Percentiles rank a stretch among this genome's conserved stretches.
Conservation (phyloP, 306 rosid genomes). For the Herpetospermum pedunculosum region DNA sequence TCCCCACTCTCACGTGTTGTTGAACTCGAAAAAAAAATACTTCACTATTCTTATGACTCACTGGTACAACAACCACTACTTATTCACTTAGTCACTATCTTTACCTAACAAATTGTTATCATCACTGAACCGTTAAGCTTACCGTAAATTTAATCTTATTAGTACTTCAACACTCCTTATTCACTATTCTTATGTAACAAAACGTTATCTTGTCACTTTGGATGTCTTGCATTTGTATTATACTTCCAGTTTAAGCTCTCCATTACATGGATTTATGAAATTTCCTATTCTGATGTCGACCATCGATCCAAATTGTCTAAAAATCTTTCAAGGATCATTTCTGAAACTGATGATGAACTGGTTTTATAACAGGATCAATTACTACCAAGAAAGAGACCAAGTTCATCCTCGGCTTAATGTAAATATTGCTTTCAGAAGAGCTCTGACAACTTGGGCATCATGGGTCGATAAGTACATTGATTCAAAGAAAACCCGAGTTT, state of each 20-base stretch:
- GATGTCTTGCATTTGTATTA: neutral
- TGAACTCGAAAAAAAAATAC: too few relatives aligned
- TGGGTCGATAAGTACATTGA: slow-evolving; percentile 71
- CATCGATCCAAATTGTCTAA: neutral
- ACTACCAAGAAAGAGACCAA: slow-evolving; percentile 71
- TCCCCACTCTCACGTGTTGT: too few relatives aligned
- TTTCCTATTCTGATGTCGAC: neutral
- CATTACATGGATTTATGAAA: neutral
- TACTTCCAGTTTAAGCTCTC: neutral
- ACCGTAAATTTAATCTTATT: too few relatives aligned
- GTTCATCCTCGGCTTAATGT: slow-evolving; percentile 70
- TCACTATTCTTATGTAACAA: neutral
- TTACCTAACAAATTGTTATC: too few relatives aligned
- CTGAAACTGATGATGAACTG: neutral
- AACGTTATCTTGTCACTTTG: neutral
- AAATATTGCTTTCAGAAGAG: slow-evolving; percentile 55
- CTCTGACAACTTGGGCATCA: slow-evolving; percentile 69
- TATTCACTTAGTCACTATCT: too few relatives aligned
- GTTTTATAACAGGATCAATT: slow-evolving; percentile 45
- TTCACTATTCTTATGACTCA: too few relatives aligned
- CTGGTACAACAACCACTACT: too few relatives aligned
- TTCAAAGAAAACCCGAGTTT: slow-evolving; percentile 50
- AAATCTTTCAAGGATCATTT: neutral
- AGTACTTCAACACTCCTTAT: neutral
- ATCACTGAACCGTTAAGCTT: too few relatives aligned